Conservation (phyloP, 208 protist species). For the Entamoeba histolytica region DNA sequence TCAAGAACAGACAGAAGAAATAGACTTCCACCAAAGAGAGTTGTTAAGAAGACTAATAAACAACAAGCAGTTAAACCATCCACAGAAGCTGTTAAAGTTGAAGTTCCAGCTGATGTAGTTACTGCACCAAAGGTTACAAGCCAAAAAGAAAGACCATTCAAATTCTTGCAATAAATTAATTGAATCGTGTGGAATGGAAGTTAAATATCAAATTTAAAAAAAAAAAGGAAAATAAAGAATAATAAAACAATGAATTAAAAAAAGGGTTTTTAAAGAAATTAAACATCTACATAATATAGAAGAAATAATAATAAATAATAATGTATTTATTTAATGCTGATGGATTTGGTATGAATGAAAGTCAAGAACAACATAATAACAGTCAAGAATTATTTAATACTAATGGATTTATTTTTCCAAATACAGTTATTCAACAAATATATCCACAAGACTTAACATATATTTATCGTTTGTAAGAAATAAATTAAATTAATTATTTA, state of each 20-base stretch:
- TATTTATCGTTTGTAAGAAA: not conserved
- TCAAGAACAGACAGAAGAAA: constrained; percentile 42
- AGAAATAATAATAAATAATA: too few relatives aligned
- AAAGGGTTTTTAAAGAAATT: too few relatives aligned
- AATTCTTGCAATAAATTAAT: not conserved
- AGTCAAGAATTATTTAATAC: too few relatives aligned
- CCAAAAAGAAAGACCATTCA: not conserved
- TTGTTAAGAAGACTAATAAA: not conserved
- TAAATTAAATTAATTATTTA: not conserved
- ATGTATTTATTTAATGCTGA: too few relatives aligned
- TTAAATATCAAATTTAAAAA: too few relatives aligned
- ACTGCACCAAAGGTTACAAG: not conserved
- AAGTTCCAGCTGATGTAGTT: not conserved
- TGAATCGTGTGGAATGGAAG: too few relatives aligned
- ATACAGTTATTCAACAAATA: not conserved
- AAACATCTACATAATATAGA: too few relatives aligned
- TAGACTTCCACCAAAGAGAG: constrained; percentile 37
- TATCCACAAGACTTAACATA: not conserved
- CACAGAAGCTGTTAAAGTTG: not conserved
- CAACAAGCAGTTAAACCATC: not conserved
- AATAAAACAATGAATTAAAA: too few relatives aligned
- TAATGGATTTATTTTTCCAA: not conserved
- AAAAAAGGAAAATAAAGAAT: too few relatives aligned
- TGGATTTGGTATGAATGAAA: too few relatives aligned
- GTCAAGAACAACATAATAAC: too few relatives aligned